These are phyloP conservation scores for Kazachstania sp. DNA, from an alignment of 1,139 yeast species.

Conservation along the genomic window DNA sequence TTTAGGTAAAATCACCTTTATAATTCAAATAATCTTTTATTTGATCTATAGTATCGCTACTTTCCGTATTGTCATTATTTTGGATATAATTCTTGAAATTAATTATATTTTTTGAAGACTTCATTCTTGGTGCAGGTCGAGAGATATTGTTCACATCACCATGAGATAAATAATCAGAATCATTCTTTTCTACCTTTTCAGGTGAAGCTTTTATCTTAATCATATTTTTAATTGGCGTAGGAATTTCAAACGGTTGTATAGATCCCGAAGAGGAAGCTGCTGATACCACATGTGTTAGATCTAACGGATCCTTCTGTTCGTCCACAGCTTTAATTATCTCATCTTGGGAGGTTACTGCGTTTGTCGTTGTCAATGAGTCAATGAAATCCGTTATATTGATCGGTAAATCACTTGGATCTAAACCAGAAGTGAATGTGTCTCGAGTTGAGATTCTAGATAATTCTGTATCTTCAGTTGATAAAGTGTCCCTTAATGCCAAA, in stretches of 20 bases:
- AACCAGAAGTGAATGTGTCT: slow-evolving; percentile 2
- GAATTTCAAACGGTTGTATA: slow-evolving; percentile 14
- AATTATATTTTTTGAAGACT: slow-evolving; percentile 6
- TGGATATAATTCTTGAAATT: slow-evolving; percentile 5
- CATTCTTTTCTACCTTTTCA: slow-evolving; percentile 1
- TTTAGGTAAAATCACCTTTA: slow-evolving; percentile 9
- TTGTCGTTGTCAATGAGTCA: neutral
- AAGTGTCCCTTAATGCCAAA: neutral
- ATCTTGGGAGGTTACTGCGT: neutral
- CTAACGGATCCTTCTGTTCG: no score
- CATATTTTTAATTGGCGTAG: slow-evolving; percentile 19
- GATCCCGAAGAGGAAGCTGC: slow-evolving; percentile 4
- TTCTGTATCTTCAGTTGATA: neutral
- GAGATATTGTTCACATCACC: no score
- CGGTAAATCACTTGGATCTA: slow-evolving; percentile 13
- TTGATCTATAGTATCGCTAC: slow-evolving; percentile 13
- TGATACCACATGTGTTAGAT: neutral
- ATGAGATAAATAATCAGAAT: neutral
- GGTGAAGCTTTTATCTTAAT: slow-evolving; percentile 18
- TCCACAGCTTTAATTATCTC: neutral
- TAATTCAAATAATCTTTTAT: slow-evolving; percentile 16
- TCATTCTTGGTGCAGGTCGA: neutral
- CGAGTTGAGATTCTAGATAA: neutral
- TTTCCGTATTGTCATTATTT: neutral
- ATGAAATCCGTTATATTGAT: slow-evolving; percentile 12